phyloP scores from a whole-genome alignment of 2,329 filamentous ascomycete species.

The Thielaviopsis populi region DNA sequence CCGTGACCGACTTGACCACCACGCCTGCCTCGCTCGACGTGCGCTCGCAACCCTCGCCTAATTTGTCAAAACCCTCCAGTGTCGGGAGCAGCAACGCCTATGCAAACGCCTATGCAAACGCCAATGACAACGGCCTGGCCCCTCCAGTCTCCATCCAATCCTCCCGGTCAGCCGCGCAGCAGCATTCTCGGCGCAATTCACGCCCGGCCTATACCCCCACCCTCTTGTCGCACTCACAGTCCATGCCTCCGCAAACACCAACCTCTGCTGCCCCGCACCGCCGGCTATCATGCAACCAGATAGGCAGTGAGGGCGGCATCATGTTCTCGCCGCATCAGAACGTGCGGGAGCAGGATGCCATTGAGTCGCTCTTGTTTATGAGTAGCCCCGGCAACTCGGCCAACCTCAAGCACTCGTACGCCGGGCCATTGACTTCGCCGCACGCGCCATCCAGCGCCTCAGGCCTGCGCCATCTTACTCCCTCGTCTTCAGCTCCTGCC shows the following conservation, averaged over 20 bases:
- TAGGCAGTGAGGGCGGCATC: conserved; percentile 34
- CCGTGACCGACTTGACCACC: conserved; percentile 1
- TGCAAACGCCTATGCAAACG: too few relatives aligned
- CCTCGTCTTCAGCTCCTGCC: background rate
- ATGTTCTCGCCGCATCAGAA: conserved; percentile 56
- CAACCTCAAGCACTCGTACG: conserved; percentile 42
- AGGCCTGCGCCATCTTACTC: conserved; percentile 18
- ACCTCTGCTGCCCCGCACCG: conserved; percentile 18
- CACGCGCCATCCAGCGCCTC: background rate
- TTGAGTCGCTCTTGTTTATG: conserved; percentile 69
- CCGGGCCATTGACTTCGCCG: conserved; percentile 27
- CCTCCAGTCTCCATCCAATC: conserved; percentile 42
- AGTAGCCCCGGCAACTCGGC: conserved; percentile 61
- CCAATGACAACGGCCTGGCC: conserved; percentile 26
- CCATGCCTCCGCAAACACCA: conserved; percentile 26
- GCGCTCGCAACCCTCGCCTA: conserved; percentile 13
- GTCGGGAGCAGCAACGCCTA: background rate
- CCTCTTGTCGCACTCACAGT: conserved; percentile 35
- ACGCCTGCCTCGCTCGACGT: conserved; percentile 8
- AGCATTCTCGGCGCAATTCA: conserved; percentile 33
- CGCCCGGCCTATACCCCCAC: conserved; percentile 35
- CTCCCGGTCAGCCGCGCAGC: conserved; percentile 25
- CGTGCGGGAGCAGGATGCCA: conserved; percentile 61
- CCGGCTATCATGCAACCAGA: conserved; percentile 25
- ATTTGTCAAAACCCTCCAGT: background rate